Conservation (phyloP, 2,329 filamentous ascomycete species). For the Chaetomiaceae sp. region DNA sequence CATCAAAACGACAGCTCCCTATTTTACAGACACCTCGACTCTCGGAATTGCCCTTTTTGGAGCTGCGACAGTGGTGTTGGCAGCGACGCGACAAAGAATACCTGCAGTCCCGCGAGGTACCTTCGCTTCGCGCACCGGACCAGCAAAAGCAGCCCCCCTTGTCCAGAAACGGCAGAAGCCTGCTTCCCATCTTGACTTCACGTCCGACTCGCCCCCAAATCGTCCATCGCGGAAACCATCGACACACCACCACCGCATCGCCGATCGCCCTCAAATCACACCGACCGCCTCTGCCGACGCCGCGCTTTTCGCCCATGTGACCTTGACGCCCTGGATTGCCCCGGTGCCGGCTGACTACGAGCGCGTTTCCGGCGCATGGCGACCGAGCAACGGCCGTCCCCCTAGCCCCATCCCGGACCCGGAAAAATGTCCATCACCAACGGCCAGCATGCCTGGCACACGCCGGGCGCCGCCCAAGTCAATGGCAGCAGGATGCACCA, state of each 20-base stretch:
- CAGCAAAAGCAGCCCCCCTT: slow-evolving; percentile 22
- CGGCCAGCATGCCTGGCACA: slow-evolving; percentile 61
- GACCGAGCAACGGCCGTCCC: slow-evolving; percentile 44
- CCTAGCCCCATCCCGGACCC: slow-evolving; percentile 44
- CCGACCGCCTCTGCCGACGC: slow-evolving; percentile 49
- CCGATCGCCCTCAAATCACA: slow-evolving; percentile 35
- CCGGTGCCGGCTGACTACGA: slow-evolving; percentile 47
- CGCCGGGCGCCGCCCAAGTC: slow-evolving; percentile 48
- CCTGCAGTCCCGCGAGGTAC: not conserved
- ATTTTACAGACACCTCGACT: too few relatives aligned
- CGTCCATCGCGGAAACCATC: slow-evolving; percentile 47
- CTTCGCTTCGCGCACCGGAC: not conserved
- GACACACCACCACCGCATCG: slow-evolving; percentile 41
- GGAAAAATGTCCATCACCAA: slow-evolving; percentile 61
- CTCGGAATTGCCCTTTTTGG: not conserved
- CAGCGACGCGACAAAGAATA: slow-evolving; percentile 7
- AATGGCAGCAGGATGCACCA: slow-evolving; percentile 48
- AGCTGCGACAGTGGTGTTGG: not conserved
- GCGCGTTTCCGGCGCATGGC: slow-evolving; percentile 52
- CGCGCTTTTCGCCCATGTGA: slow-evolving; percentile 46
- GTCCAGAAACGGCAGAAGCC: slow-evolving; percentile 30
- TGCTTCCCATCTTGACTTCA: slow-evolving; percentile 50
- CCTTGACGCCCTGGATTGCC: slow-evolving; percentile 44
- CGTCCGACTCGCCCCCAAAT: slow-evolving; percentile 50
- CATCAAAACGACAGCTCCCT: not conserved